These are phyloP conservation scores for Pichia sp. DNA, from an alignment of 1,139 yeast genomes.

Conservation along the genomic window DNA sequence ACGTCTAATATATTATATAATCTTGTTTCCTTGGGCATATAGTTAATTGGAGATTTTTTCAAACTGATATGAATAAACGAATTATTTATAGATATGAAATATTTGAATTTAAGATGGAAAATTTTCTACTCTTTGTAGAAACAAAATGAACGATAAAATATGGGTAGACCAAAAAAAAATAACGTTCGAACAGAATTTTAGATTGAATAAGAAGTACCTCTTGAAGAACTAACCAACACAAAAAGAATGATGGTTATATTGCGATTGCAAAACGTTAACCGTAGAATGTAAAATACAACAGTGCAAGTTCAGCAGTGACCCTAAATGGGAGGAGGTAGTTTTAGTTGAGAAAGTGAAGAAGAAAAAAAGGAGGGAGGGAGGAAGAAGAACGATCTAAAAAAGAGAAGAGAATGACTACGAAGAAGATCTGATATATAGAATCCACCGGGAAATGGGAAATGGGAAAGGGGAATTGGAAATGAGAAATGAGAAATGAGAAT, in stretches of 20 bases:
- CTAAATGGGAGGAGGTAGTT: background rate
- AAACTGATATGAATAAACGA: background rate
- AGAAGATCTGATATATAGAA: no score
- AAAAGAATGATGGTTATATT: background rate
- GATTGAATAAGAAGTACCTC: background rate
- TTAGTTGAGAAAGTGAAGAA: background rate
- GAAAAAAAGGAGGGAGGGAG: no score
- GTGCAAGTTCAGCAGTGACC: background rate
- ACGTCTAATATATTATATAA: constrained; percentile 46
- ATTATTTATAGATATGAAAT: background rate
- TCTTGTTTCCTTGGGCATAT: constrained; percentile 29
- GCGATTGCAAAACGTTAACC: background rate
- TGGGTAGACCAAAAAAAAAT: background rate
- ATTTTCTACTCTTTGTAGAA: background rate
- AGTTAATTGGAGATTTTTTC: background rate
- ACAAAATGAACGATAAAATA: background rate
- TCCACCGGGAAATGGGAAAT: no score
- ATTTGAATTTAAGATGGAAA: background rate
- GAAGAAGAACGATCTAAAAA: no score
- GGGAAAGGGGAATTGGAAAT: no score
- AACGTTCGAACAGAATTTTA: background rate
- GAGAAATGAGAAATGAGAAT: no score
- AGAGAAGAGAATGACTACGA: no score
- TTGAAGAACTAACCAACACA: background rate
- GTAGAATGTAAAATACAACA: no score